Conservation (phyloP, 345 rosid species). For the Gossypium australe region DNA sequence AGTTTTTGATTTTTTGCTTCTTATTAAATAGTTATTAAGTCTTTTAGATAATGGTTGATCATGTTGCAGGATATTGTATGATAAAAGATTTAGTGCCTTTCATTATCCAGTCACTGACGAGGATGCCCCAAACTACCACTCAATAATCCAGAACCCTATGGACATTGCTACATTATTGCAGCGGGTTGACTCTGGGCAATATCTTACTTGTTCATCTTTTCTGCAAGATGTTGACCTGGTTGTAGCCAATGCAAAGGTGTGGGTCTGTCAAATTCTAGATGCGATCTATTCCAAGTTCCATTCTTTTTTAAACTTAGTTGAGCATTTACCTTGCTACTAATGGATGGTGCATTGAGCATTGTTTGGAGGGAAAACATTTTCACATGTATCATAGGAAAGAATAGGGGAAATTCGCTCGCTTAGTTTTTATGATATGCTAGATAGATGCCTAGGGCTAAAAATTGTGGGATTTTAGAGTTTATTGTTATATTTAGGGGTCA, state of each 20-base stretch:
- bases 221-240: conserved; percentile 87
- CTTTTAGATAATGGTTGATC: not conserved
- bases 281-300: not conserved
- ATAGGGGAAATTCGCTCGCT: not conserved
- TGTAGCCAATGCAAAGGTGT: conserved; percentile 88
- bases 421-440: not conserved
- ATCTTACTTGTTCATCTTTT: conserved; percentile 74
- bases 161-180: conserved; percentile 85
- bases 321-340: not conserved
- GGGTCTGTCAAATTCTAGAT: conserved; percentile 1
- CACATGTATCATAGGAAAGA: not conserved
- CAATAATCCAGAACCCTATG: conserved; percentile 92
- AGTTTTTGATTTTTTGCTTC: not conserved
- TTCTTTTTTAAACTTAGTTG: not conserved
- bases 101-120: conserved; percentile 93
- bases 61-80: conserved; percentile 68
- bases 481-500: not conserved
- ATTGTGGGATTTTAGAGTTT: not conserved
- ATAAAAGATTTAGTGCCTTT: conserved; percentile 85
- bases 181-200: conserved; percentile 85
- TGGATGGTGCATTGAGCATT: not conserved
- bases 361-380: not conserved
- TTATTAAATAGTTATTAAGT: not conserved
- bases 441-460: not conserved
- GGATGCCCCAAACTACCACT: conserved; percentile 91